Evolutionary conservation across 1,139 yeast genomes (phyloP).

Genomic region (Blastobotrys arbuscula): DNA sequence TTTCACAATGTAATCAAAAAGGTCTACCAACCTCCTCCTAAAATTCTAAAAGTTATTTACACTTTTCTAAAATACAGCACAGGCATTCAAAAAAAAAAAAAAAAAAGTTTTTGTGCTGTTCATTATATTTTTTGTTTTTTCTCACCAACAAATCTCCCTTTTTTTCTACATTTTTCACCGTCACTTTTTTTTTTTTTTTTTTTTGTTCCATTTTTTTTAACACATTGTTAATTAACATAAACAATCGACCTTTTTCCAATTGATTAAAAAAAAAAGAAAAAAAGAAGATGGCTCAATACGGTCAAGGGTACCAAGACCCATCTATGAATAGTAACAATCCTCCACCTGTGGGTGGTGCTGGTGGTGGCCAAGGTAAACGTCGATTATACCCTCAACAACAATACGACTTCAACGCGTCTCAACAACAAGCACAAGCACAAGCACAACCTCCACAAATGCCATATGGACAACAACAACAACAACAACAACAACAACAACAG

Average conservation of each 20-base stretch:
- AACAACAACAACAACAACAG: not conserved
- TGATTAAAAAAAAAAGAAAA: not conserved
- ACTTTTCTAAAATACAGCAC: no score
- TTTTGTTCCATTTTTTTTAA: no score
- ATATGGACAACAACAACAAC: not conserved
- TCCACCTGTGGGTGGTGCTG: conserved; percentile 25
- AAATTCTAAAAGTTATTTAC: no score
- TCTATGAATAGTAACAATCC: conserved; percentile 26
- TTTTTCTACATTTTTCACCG: no score
- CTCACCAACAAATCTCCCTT: no score
- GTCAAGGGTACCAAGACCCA: conserved; percentile 12
- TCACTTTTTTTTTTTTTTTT: not conserved
- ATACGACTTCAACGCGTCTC: conserved; percentile 40
- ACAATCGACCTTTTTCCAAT: not conserved
- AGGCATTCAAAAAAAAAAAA: no score
- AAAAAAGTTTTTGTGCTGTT: no score
- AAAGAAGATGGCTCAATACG: conserved; percentile 13
- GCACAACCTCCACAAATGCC: conserved; percentile 15
- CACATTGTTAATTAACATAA: no score
- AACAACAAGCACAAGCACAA: conserved; percentile 33
- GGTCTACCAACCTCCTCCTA: no score
- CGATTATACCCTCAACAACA: conserved; percentile 55
- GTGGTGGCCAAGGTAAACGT: conserved; percentile 21
- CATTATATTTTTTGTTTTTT: no score
- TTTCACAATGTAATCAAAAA: no score